These are phyloP conservation scores for Pseudocercospora fijiensis DNA, from an alignment of 2,329 filamentous ascomycete genomes.

Conservation along the genomic window DNA sequence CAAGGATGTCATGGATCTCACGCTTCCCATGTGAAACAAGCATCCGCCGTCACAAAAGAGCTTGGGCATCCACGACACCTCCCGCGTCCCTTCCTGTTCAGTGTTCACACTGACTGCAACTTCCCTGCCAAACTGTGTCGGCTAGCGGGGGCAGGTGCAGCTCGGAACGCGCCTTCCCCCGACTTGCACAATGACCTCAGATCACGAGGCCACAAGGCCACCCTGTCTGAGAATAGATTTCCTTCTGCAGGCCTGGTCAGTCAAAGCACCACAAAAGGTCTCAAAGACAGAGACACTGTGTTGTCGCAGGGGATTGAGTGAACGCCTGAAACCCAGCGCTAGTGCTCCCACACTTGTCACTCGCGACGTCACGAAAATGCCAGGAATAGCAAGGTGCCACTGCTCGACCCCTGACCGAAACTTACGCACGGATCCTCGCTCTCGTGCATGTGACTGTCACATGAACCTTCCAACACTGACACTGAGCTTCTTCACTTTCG, in stretches of 20 bases:
- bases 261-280: not conserved
- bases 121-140: not conserved
- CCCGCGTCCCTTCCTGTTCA: no score
- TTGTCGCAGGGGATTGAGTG: not conserved
- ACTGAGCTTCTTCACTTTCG: not conserved
- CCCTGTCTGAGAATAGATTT: not conserved
- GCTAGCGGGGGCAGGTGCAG: constrained; percentile 2
- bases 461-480: not conserved
- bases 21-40: not conserved
- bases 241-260: not conserved
- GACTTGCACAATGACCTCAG: not conserved
- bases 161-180: not conserved
- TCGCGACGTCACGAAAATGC: not conserved
- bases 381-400: not conserved
- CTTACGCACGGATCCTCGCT: not conserved
- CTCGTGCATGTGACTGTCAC: not conserved
- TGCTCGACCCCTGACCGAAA: not conserved
- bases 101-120: no score
- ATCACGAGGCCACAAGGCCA: constrained; percentile 1
- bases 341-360: not conserved
- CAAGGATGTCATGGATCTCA: not conserved
- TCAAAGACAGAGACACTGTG: not conserved
- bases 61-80: no score
- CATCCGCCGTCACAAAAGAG: not conserved
- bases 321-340: not conserved